Conservation (phyloP, 345 rosid genomes). For the Citrus reticulata region DNA sequence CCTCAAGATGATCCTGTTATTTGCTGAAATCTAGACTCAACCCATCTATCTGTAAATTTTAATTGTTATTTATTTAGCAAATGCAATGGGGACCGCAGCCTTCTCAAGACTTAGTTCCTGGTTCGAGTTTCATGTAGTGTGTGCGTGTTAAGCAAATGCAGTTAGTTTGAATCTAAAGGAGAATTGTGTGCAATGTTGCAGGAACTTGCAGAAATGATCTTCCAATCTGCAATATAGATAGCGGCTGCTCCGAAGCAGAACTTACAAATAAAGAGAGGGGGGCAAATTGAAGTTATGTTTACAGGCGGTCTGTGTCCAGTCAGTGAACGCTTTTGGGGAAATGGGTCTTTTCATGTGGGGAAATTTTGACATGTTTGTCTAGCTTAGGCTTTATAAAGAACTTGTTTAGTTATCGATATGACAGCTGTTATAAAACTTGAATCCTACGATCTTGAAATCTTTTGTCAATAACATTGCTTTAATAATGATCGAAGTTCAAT, state of each 20-base stretch:
- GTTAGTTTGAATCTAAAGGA: slow-evolving; percentile 5
- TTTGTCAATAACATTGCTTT: background rate
- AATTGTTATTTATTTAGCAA: background rate
- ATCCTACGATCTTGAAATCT: background rate
- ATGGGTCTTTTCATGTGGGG: background rate
- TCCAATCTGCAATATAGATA: slow-evolving; percentile 58
- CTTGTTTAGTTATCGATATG: background rate
- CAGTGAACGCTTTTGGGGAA: background rate
- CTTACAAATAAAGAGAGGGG: background rate
- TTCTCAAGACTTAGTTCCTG: too few species aligned
- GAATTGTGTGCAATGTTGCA: slow-evolving; percentile 27
- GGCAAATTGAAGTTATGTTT: background rate
- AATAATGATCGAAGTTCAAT: too few species aligned
- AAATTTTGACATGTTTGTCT: background rate
- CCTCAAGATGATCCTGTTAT: background rate
- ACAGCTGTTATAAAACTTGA: background rate
- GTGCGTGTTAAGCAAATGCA: background rate
- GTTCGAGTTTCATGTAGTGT: too few species aligned
- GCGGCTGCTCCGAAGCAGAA: background rate
- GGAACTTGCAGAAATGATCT: slow-evolving; percentile 97
- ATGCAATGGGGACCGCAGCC: too few species aligned
- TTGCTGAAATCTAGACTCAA: background rate
- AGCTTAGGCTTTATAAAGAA: background rate
- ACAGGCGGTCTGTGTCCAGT: background rate
- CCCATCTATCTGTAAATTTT: background rate